Evolutionary conservation across 768 basidiomycete genomes (phyloP).

Genomic region (Pleurotus eryngii): DNA sequence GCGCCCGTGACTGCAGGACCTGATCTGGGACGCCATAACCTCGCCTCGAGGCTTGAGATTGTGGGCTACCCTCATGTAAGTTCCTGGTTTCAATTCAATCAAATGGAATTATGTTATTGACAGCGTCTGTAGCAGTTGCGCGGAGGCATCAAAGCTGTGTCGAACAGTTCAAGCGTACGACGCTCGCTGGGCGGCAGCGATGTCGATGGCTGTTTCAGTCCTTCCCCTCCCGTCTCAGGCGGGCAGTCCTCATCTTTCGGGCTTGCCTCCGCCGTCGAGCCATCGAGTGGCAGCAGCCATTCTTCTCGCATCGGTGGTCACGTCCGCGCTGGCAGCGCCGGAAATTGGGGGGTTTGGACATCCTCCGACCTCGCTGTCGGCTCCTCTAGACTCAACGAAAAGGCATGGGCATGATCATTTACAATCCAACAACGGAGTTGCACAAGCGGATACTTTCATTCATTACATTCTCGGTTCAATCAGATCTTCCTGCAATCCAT

Average conservation of each 20-base stretch:
- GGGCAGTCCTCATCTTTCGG: slow-evolving; percentile 23
- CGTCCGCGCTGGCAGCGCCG: slow-evolving; percentile 75
- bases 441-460: slow-evolving; percentile 15
- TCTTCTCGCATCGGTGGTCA: slow-evolving; percentile 58
- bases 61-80: slow-evolving; percentile 70
- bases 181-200: slow-evolving; percentile 80
- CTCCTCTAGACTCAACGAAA: slow-evolving; percentile 52
- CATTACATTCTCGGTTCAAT: slow-evolving; percentile 18
- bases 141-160: slow-evolving; percentile 41
- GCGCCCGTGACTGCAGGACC: slow-evolving; percentile 84
- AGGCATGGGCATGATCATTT: slow-evolving; percentile 50
- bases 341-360: slow-evolving; percentile 77
- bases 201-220: slow-evolving; percentile 53
- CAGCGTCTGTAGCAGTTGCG: slow-evolving; percentile 29
- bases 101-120: no score
- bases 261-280: slow-evolving; percentile 4
- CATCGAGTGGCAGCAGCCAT: slow-evolving; percentile 9
- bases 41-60: slow-evolving; percentile 63
- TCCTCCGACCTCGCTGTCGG: slow-evolving; percentile 49
- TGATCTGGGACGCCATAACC: slow-evolving; percentile 74
- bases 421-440: not conserved
- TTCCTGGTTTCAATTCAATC: not conserved
- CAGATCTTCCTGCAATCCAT: slow-evolving; percentile 12
- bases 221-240: slow-evolving; percentile 48
- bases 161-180: slow-evolving; percentile 52